Base-by-base conservation (phyloP, 345 rosid species). In the Eucalyptus sp. region DNA sequence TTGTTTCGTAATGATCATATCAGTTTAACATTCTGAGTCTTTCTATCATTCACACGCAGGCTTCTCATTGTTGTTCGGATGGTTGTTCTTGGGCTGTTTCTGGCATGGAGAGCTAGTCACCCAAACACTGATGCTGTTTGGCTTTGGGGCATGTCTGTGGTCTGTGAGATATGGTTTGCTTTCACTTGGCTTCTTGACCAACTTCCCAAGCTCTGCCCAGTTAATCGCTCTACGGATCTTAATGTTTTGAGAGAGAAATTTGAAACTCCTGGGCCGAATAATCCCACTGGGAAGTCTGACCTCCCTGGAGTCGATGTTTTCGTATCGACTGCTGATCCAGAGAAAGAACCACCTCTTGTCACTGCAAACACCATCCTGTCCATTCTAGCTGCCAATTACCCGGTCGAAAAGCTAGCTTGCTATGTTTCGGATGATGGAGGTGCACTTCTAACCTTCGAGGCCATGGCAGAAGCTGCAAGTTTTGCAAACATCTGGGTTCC, bases 401-500 rank as follows among this genome's bases (percentile, higher is more conserved):
- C 99, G 1, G 97, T 96, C 64, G 99, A 98, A 92, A 98, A 98
- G 92, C 98, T 98, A 90, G 92, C 99, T 86, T 98, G 99, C 91
- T 98, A 98, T 92, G 99, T 98, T 87, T 98, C 99, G 44, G 99
- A 98, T 89, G 99, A 98, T 92, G 99, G 99, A 64, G 98, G 99
- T 43, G 98, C 99, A 3, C 99, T 98, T 92, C 94, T 97, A 51
- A 97, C 99, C 6, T 97, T 97, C 85, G 99, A 97, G 93, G 99
- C 99, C 85, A 97, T 97, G 99, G 99, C 99, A 49, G 99, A 97
- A 93, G 99, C 98, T 50, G 99, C 99, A n/a, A 97, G 99, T 91
- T 97, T 95, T 89, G 98, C 99, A 86, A 95, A 97, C 90, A 83
- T 91, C 12, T 97, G 99, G 99, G 99, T 96, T 90, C 99, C 99